phyloP scores from a whole-genome alignment of 2,329 filamentous ascomycete genomes.

The Aureobasidium sp. region DNA sequence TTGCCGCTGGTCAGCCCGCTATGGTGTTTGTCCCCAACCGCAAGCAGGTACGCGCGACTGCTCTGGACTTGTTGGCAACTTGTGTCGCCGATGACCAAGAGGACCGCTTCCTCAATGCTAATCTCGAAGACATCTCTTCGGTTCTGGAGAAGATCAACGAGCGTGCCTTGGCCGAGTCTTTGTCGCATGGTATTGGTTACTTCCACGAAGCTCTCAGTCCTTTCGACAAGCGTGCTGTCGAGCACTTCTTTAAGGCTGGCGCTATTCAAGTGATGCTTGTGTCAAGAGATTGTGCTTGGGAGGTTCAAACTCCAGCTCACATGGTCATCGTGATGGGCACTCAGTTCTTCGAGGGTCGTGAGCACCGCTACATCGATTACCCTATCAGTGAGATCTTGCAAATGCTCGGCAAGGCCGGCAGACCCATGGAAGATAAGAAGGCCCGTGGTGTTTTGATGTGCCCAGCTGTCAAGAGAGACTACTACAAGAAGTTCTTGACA shows the following conservation, averaged over 20 bases:
- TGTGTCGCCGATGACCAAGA: conserved; percentile 85
- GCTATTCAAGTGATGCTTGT: conserved; percentile 80
- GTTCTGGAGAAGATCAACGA: conserved; percentile 79
- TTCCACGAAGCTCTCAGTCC: conserved; percentile 88
- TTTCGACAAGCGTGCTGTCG: conserved; percentile 88
- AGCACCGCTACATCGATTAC: conserved; percentile 96
- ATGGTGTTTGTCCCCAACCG: conserved; percentile 87
- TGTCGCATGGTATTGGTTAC: conserved; percentile 92
- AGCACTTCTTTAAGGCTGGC: conserved; percentile 81
- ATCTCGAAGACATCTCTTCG: conserved; percentile 71
- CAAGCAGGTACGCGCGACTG: conserved; percentile 84
- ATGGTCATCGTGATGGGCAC: conserved; percentile 96
- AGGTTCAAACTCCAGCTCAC: conserved; percentile 78
- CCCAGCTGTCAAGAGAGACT: conserved; percentile 86
- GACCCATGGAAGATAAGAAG: conserved; percentile 67
- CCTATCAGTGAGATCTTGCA: conserved; percentile 88
- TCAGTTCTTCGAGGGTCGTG: conserved; percentile 91
- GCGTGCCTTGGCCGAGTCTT: conserved; percentile 73
- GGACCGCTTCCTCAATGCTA: conserved; percentile 83
- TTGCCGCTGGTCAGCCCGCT: conserved; percentile 76
- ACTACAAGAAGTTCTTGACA: conserved; percentile 97
- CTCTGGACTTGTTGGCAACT: conserved; percentile 77
- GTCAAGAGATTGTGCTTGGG: conserved; percentile 90
- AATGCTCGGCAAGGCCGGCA: conserved; percentile 93
- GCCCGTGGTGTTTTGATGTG: conserved; percentile 95